Base-by-base conservation (phyloP, 2,329 filamentous ascomycete species). In the Ophiostoma novo-ulmi region DNA sequence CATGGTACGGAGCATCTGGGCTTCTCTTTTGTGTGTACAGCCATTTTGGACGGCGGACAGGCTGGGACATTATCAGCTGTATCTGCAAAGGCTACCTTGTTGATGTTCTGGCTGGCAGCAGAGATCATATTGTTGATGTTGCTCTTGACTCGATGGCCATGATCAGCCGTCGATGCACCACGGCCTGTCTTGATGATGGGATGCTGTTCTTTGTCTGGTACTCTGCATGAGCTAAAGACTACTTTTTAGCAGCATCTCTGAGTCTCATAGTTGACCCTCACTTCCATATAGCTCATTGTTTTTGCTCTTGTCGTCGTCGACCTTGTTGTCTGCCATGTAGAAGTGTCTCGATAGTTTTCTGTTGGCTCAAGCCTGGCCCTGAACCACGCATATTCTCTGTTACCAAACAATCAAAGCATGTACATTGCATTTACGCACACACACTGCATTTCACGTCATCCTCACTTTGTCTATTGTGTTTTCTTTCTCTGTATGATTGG, bases 1-100 rank as follows among this genome's bases (percentile, higher is more conserved):
- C 65, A 67, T 67, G 65, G 65, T 31, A 67, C 65, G 65, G 65
- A 67, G 65, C 26, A 67, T n/a, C 7, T 2, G 65, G 65, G 38
- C 36, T 20, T 35, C n/a, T 44, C 8, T 41, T 14, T 22, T 14
- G 22, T 48, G 22, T 41, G 5, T 17, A 22, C 13, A 13, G 22
- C 39, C 6, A 13, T 6, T 22, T 38, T 44, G 63, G 65, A 7
- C 22, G 20, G 39, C 20, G n/a, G 63, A 8, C 41, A 38, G 35
- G 35, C 31, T 3, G 3, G 31, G 3, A 31, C 31, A 31, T 31
- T 1, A 31, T 3, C 31, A 31, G 31, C 31, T 31, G 20, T 20
- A 11, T 31, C 26, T 36, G n/a, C 3, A 11, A 8, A 10, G 5
- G 7, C 55, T 26, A 7, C 35, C 26, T 7, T 63, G 10, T n/a